Conservation (phyloP, 805 yeast species). For the Clavispora santaluciae region DNA sequence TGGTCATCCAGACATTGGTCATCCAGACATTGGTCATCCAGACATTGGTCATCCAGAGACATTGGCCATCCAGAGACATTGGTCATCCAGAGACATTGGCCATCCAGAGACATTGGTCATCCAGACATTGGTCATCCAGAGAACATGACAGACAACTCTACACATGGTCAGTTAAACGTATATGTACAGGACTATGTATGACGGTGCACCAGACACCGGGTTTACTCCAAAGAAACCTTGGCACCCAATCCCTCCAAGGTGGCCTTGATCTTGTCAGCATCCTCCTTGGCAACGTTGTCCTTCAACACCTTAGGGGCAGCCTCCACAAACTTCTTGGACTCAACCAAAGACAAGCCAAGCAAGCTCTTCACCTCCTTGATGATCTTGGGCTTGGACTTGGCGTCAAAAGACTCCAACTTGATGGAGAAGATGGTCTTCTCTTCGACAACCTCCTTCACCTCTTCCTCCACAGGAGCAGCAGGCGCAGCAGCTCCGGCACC, state of each 20-base stretch:
- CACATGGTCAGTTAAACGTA: constrained; percentile 3
- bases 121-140: too few relatives aligned
- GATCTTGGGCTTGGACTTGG: constrained; percentile 94
- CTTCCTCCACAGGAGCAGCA: constrained; percentile 68
- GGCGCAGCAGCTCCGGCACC: constrained; percentile 56
- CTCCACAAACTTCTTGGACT: constrained; percentile 96
- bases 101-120: too few relatives aligned
- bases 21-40: too few relatives aligned
- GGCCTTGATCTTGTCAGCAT: constrained; percentile 92
- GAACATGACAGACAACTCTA: too few relatives aligned
- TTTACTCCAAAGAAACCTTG: constrained; percentile 79
- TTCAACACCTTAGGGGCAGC: constrained; percentile 93
- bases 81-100: too few relatives aligned
- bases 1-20: too few relatives aligned
- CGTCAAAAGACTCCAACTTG: constrained; percentile 89
- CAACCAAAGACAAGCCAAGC: constrained; percentile 89
- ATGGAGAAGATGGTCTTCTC: constrained; percentile 91
- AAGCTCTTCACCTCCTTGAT: constrained; percentile 94
- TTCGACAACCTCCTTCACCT: constrained; percentile 70
- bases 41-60: too few relatives aligned
- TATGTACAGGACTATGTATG: constrained; percentile 19
- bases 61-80: too few relatives aligned
- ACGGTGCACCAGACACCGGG: constrained; percentile 9
- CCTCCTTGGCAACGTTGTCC: constrained; percentile 95
- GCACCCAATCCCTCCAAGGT: constrained; percentile 95